Percentiles rank a stretch among this genome's conserved stretches.
Conservation (phyloP, 441 rosid genomes). For the Biscutella laevigata region DNA sequence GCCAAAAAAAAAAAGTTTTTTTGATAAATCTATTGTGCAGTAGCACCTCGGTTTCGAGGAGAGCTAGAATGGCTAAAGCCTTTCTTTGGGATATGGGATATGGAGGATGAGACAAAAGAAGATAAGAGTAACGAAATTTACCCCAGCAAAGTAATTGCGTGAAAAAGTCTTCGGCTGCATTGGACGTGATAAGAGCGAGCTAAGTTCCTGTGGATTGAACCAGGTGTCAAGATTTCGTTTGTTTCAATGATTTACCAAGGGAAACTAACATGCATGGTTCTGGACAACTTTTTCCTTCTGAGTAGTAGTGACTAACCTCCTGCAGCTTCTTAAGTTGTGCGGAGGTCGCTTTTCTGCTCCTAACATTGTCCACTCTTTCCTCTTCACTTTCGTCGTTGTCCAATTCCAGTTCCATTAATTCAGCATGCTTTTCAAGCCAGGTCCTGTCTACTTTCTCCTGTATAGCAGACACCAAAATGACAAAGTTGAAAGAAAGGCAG, state of each 20-base stretch:
- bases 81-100: neutral
- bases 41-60: neutral
- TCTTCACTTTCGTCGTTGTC: constrained; percentile 81
- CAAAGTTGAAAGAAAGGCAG: neutral
- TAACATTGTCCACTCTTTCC: constrained; percentile 59
- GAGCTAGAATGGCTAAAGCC: constrained; percentile 9
- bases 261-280: neutral
- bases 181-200: constrained; percentile 52
- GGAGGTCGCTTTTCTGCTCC: constrained; percentile 56
- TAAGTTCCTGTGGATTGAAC: constrained; percentile 61
- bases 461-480: constrained; percentile 11
- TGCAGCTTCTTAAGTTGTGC: constrained; percentile 52
- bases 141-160: constrained; percentile 87
- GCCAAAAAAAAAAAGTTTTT: neutral
- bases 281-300: neutral
- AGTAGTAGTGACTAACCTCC: constrained; percentile 41
- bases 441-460: constrained; percentile 74
- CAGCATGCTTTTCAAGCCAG: constrained; percentile 84
- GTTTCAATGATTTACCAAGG: neutral
- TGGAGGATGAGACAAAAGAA: neutral
- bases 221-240: constrained; percentile 6
- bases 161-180: constrained; percentile 84
- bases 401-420: constrained; percentile 53
- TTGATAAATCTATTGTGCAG: neutral
- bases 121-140: constrained; percentile 18